Evolutionary conservation across 352 stramenopile species (phyloP).

Genomic region (Labyrinthula sp.): DNA sequence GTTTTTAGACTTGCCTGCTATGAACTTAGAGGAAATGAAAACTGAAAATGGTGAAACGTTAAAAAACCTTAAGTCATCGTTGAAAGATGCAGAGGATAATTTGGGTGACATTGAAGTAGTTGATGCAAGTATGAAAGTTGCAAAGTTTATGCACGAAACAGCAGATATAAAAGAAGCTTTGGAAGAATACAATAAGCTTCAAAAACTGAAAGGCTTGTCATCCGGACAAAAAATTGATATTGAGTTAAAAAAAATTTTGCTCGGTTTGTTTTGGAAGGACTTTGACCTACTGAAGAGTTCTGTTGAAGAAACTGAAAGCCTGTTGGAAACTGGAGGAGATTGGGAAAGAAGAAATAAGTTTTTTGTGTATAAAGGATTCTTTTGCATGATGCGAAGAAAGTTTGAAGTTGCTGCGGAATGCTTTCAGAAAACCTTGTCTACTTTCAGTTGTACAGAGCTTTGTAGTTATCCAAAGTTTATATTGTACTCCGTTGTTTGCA

Average conservation of each 20-base stretch:
- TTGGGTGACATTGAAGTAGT: conserved; percentile 90
- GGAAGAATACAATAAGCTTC: conserved; percentile 60
- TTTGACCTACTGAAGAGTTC: conserved; percentile 22
- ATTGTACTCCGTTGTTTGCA: conserved; percentile 84
- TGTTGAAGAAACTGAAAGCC: conserved; percentile 13
- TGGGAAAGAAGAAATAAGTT: conserved; percentile 94
- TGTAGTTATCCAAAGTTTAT: conserved; percentile 91
- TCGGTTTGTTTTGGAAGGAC: conserved; percentile 47
- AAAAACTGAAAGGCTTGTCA: conserved; percentile 70
- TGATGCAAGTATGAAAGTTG: conserved; percentile 69
- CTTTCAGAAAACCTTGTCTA: conserved; percentile 85
- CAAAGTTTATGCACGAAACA: conserved; percentile 72
- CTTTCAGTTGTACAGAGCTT: conserved; percentile 86
- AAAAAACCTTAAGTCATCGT: no score
- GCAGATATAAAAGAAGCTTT: conserved; percentile 67
- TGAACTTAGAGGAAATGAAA: no score
- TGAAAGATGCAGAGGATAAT: conserved; percentile 74
- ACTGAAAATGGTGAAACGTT: no score
- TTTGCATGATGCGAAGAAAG: conserved; percentile 68
- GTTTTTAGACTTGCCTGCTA: no score
- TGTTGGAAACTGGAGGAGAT: conserved; percentile 70
- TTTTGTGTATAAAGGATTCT: conserved; percentile 89
- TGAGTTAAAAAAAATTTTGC: conserved; percentile 58
- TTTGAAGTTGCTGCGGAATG: conserved; percentile 70
- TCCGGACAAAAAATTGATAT: conserved; percentile 94